Base-by-base conservation (phyloP, 139 green algal species). In the Desmodesmus armatus region DNA sequence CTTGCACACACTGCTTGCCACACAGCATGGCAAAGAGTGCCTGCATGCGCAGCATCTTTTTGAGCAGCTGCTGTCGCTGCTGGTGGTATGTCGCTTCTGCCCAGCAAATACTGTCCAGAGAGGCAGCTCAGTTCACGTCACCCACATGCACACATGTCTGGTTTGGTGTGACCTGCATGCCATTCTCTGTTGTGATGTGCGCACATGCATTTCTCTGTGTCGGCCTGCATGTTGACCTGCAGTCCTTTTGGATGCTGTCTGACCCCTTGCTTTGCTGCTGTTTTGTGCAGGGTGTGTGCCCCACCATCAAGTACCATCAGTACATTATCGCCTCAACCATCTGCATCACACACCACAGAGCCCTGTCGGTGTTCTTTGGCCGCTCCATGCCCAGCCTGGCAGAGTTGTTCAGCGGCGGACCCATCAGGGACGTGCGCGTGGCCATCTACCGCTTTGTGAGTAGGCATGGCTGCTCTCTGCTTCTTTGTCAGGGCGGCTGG, bases 231-330 rank as follows among this genome's bases (percentile, higher is more conserved):
- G n/a, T n/a, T n/a, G n/a, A n/a, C n/a, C n/a, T n/a, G n/a, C n/a
- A n/a, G n/a, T n/a, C n/a, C n/a, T n/a, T n/a, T n/a, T n/a, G n/a
- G n/a, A n/a, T n/a, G n/a, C n/a, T n/a, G n/a, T n/a, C n/a, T n/a
- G n/a, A n/a, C n/a, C n/a, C n/a, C n/a, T n/a, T n/a, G n/a, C n/a
- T n/a, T n/a, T n/a, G n/a, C n/a, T n/a, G n/a, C n/a, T n/a, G n/a
- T n/a, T n/a, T n/a, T n/a, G n/a, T 77, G 63, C 62, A 76, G 43
- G 78, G 78, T 51, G 3, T 84, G 23, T 84, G 78, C n/a, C 76
- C 76, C 13, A 72, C 37, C 37, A 82, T 82, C 76, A 71, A 58
- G 25, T 73, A 43, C 55, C 76, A n/a, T 19, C 25, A 47, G 31
- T 67, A 77, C 62, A 71, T 84, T 35, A 55, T 76, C 62, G 35